Conservation (phyloP, 106 monocot species). For the Dioscorea alata region DNA sequence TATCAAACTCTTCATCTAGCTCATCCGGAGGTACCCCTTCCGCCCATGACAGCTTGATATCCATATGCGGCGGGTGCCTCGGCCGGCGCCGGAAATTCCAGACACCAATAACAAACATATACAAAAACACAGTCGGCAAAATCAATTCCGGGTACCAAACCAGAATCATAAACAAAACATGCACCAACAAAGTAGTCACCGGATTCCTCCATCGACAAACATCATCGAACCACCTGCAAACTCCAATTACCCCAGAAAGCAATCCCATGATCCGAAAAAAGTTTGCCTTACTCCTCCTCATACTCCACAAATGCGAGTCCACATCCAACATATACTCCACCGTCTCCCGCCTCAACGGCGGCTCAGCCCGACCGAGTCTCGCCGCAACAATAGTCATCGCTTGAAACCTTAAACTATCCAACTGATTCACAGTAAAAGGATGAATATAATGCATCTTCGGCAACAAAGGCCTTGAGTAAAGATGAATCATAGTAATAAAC, state of each 20-base stretch:
- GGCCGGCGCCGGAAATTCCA: constrained; percentile 56
- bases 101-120: constrained; percentile 64
- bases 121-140: constrained; percentile 54
- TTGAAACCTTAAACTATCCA: constrained; percentile 47
- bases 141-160: constrained; percentile 71
- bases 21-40: constrained; percentile 62
- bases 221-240: constrained; percentile 44
- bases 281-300: constrained; percentile 72
- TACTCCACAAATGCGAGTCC: constrained; percentile 80
- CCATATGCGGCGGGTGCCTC: constrained; percentile 68
- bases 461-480: constrained; percentile 54
- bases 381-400: constrained; percentile 73
- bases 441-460: constrained; percentile 52
- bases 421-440: constrained; percentile 39
- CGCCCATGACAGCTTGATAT: constrained; percentile 64
- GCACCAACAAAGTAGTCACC: constrained; percentile 50
- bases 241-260: constrained; percentile 34
- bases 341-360: constrained; percentile 54
- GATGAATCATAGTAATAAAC: constrained; percentile 35
- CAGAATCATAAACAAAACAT: constrained; percentile 51
- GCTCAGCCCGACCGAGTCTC: constrained; percentile 53
- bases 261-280: constrained; percentile 61
- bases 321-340: constrained; percentile 76
- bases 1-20: constrained; percentile 93
- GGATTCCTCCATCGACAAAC: constrained; percentile 58